Base-by-base conservation (phyloP, 2,329 filamentous ascomycete genomes). In the Exophiala sideris region DNA sequence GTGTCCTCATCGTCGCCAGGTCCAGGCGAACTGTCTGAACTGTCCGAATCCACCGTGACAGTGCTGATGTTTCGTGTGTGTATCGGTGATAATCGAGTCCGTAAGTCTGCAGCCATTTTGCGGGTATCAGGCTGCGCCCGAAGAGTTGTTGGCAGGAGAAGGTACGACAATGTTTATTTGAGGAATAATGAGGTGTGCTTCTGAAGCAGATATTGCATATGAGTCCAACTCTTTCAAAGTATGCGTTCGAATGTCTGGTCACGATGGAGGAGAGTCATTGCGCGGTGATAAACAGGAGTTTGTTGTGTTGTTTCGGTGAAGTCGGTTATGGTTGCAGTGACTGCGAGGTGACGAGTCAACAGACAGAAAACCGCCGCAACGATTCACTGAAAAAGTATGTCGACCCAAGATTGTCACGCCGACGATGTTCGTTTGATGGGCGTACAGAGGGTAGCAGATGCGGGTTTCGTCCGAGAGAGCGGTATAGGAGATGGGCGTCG, bases 1-100 rank as follows among this genome's bases (percentile, higher is more conserved):
- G 91, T 95, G 73, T 96, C 92, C 72, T 95, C 90, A 67, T 90
- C 87, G 68, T 83, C 84, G 48, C 87, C 84, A 50, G 73, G 73
- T 62, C 75, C 73, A 29, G 74, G 73, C n/a, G 74, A 76, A n/a
- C 50, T 63, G 35, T 63, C 62, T 29, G 62, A 64, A 45, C 61
- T 63, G 48, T 63, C 61, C 5, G 62, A 64, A 18, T 64, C 62
- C 45, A 61, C 55, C 2, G 61, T 64, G 33, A 54, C 52, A 12
- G 54, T 57, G 47, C 62, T 64, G 20, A 61, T 42, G 47, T 60
- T 62, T 52, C 62, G 50, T 14, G 51, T 60, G 48, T 64, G 62
- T 41, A 63, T 47, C 14, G 57, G 58, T 11, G 55, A 48, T 18
- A 62, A 47, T 36, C 60, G 59, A 11, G 50, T 38, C 10, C 60